Percentiles rank a stretch among this genome's conserved stretches.
Conservation (phyloP, 2,329 filamentous ascomycete species). For the Neonectria hederae region DNA sequence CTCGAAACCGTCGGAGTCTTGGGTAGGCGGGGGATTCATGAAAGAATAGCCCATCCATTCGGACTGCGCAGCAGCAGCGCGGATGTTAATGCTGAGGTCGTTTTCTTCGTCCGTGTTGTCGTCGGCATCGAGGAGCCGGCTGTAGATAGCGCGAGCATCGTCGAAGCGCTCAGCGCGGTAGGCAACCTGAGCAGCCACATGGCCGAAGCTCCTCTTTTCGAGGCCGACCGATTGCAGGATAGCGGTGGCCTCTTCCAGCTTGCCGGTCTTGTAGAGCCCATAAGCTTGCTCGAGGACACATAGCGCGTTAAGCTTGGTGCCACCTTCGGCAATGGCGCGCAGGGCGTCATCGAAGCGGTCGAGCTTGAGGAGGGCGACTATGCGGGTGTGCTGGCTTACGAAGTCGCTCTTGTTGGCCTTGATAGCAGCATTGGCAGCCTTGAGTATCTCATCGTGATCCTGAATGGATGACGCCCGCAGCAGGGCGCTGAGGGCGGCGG, state of each 20-base stretch:
- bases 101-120: constrained; percentile 69
- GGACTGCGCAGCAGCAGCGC: constrained; percentile 76
- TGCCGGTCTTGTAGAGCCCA: constrained; percentile 82
- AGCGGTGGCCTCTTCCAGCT: constrained; percentile 70
- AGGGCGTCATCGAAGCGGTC: constrained; percentile 84
- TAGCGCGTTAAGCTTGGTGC: constrained; percentile 66
- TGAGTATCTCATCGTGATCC: constrained; percentile 79
- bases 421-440: constrained; percentile 68
- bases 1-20: constrained; percentile 79
- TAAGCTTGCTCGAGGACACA: constrained; percentile 79
- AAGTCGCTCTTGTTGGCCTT: constrained; percentile 67
- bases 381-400: constrained; percentile 73
- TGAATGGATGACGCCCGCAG: constrained; percentile 66
- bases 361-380: constrained; percentile 81
- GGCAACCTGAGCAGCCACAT: constrained; percentile 72
- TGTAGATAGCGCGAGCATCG: constrained; percentile 72
- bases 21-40: constrained; percentile 60
- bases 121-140: constrained; percentile 60
- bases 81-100: constrained; percentile 80
- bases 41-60: constrained; percentile 68
- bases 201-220: constrained; percentile 52
- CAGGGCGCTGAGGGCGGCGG: constrained; percentile 62
- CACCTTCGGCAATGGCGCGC: constrained; percentile 71
- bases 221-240: constrained; percentile 48
- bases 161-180: constrained; percentile 81